Percentiles rank a stretch among this genome's conserved stretches.
These are phyloP conservation scores for Thielaviopsis populi DNA, from an alignment of 2,329 filamentous ascomycete species.

Conservation along the genomic window DNA sequence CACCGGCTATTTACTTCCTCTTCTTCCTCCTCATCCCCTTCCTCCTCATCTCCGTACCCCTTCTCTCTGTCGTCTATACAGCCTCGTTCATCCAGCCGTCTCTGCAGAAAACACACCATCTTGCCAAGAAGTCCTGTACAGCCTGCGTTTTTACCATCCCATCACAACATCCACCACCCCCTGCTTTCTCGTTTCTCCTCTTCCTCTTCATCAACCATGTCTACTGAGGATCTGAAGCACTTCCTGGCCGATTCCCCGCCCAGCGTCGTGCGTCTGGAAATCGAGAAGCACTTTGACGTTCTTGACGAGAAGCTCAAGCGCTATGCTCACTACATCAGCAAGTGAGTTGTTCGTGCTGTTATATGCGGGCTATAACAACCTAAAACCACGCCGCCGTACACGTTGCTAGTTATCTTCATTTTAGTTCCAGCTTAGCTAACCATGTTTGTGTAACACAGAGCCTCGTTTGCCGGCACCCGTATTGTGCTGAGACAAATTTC, in stretches of 20 bases:
- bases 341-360: constrained; percentile 32
- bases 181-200: constrained; percentile 15
- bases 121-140: neutral
- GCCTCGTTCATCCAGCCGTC: neutral
- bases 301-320: constrained; percentile 63
- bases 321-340: constrained; percentile 82
- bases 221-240: constrained; percentile 50
- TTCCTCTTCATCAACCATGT: constrained; percentile 27
- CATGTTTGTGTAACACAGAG: constrained; percentile 31
- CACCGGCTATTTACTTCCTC: constrained; percentile 4
- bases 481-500: constrained; percentile 71
- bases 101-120: neutral
- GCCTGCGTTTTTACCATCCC: neutral
- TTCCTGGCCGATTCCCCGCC: constrained; percentile 88
- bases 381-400: neutral
- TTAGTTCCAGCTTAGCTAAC: constrained; percentile 4
- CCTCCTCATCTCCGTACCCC: neutral
- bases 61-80: neutral
- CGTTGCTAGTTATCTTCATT: neutral
- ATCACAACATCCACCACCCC: neutral
- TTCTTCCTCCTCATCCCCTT: neutral
- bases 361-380: neutral
- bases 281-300: constrained; percentile 82
- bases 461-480: constrained; percentile 60
- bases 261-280: constrained; percentile 71